Percentiles rank a stretch among this genome's conserved stretches.
phyloP scores from a whole-genome alignment of 352 stramenopile species.

The Pythium brachiatum region DNA sequence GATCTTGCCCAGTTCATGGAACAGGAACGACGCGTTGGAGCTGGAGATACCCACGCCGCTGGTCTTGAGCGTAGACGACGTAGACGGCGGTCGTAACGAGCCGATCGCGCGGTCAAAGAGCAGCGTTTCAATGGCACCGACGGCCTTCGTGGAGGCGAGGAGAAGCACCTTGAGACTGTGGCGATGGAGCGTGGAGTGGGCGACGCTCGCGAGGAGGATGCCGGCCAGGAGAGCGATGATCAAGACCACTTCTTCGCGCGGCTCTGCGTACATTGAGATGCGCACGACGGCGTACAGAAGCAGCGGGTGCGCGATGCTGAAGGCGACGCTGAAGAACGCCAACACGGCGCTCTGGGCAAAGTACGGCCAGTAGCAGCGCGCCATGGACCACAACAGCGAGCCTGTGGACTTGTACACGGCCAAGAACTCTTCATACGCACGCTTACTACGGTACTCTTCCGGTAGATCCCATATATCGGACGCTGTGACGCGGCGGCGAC shows the following conservation, averaged over 20 bases:
- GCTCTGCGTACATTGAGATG: conserved; percentile 9
- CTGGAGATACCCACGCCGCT: background rate
- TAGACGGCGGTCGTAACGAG: background rate
- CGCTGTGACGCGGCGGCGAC: conserved; percentile 7
- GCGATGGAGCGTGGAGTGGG: conserved; percentile 3
- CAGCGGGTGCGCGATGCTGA: conserved; percentile 24
- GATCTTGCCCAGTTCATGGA: conserved; percentile 26
- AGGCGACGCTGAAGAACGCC: conserved; percentile 4
- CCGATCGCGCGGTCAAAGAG: conserved; percentile 22
- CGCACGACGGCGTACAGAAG: conserved; percentile 22
- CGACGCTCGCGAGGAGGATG: conserved; percentile 4
- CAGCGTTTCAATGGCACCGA: conserved; percentile 23
- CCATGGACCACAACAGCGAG: conserved; percentile 17
- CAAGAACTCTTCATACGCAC: conserved; percentile 19
- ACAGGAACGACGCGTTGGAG: conserved; percentile 19
- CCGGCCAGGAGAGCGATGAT: conserved; percentile 5
- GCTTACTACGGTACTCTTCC: conserved; percentile 12
- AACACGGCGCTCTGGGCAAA: conserved; percentile 15
- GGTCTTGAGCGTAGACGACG: background rate
- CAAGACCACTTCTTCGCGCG: background rate
- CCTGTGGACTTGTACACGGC: conserved; percentile 11
- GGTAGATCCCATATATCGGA: conserved; percentile 20
- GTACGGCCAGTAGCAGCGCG: conserved; percentile 21
- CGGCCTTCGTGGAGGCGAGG: conserved; percentile 11
- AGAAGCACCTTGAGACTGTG: conserved; percentile 15